phyloP scores from a whole-genome alignment of 495 filamentous ascomycete genomes.

The Aspergillus biplanus region DNA sequence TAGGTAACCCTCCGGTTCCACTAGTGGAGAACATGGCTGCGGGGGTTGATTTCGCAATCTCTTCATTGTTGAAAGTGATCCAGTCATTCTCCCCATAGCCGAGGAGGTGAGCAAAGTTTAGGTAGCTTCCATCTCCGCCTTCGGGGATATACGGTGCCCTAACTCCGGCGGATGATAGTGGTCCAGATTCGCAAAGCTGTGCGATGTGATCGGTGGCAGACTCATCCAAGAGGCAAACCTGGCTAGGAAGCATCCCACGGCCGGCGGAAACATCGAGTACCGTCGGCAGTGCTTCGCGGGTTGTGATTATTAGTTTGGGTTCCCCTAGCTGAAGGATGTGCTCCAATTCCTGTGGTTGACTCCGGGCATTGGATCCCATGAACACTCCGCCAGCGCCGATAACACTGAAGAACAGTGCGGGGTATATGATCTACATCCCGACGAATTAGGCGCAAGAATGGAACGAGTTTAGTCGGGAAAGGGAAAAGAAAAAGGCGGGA shows the following conservation, averaged over 20 bases:
- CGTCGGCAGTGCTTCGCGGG: constrained; percentile 46
- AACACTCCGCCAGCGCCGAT: constrained; percentile 49
- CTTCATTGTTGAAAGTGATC: constrained; percentile 53
- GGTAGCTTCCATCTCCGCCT: constrained; percentile 24
- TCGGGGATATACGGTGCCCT: constrained; percentile 26
- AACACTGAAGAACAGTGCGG: constrained; percentile 50
- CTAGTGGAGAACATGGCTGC: constrained; percentile 59
- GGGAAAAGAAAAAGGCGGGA: constrained; percentile 1
- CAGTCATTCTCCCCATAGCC: constrained; percentile 56
- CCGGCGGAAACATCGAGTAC: constrained; percentile 48
- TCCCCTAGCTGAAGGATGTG: constrained; percentile 31
- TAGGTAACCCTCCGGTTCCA: constrained; percentile 63
- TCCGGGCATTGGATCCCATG: constrained; percentile 37
- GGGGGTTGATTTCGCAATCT: constrained; percentile 48
- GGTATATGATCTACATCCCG: constrained; percentile 48
- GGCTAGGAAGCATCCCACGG: constrained; percentile 48
- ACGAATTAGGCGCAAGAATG: not conserved
- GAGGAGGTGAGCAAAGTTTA: constrained; percentile 49
- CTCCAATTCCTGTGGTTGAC: constrained; percentile 35
- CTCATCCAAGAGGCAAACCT: constrained; percentile 56
- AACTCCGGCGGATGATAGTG: constrained; percentile 26
- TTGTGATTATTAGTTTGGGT: constrained; percentile 40
- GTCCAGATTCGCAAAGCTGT: constrained; percentile 34
- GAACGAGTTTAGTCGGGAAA: constrained; percentile 11
- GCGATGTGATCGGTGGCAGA: constrained; percentile 39